Evolutionary conservation across 345 rosid genomes (phyloP), one percentile per base, ranked within the genome.

Genomic region (Bruguiera sexangula): DNA sequence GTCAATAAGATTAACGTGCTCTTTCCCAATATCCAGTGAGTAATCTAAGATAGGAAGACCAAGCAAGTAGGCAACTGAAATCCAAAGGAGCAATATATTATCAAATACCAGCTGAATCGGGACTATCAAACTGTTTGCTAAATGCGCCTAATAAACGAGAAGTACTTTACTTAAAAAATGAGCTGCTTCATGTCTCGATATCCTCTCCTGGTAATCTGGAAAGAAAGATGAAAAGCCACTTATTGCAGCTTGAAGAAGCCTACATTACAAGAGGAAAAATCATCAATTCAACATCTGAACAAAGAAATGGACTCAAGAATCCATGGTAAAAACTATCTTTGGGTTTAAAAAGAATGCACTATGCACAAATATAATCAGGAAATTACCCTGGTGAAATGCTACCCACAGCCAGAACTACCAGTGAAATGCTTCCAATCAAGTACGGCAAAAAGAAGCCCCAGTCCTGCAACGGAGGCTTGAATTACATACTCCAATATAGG

Each of bases 391-490:
- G 96, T 9, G 98, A 81, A 81, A 76, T 82, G 80, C 98, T 94
- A 21, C 98, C 98, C 15, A 88, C 82, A 4, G 87, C 97, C 80
- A 91, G 78, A 66, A 91, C 98, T 50, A 91, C 64, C 43, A 94
- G 76, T 5, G 97, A 94, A 62, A 94, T 91, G 82, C 98, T 94
- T 30, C 98, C 98, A 46, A 89, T 68, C 71, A 94, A 82, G 85
- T 94, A 94, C 21, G 98, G 97, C 66, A 88, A 73, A 77, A 91
- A 94, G 88, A 94, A 94, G 48, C 98, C 98, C 97, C 98, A 94
- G 66, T 94, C 98, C 97, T 91, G 77, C 64, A 74, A 26, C n/a
- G 22, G 60, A 50, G 19, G 18, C 22, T 36, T 30, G 18, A 62
- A 30, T 43, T 22, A 24, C 20, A 65, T 22, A 24, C 26, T 32